Evolutionary conservation across 2,329 filamentous ascomycete genomes (phyloP), one percentile per base, ranked within the genome.

Genomic region (Endoconidiophora polonica): DNA sequence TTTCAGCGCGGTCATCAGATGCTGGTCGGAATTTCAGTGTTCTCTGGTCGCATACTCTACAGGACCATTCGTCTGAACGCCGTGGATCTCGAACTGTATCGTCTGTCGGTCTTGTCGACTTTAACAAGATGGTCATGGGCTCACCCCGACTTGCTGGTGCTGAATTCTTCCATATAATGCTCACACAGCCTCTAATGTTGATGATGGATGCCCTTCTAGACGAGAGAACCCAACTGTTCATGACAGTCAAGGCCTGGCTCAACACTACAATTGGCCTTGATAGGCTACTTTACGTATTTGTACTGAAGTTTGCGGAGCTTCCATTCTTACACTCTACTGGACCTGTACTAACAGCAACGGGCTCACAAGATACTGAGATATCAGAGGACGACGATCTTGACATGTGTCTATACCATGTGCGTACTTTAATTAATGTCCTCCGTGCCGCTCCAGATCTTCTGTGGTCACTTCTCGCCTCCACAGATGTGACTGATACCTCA

Each of bases 171-270:
- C 76, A 84, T 57, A 67, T 81, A 4, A 81, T 94, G 67, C 70
- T 96, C 39, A 81, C 81, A 4, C 77, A 86, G 46, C 90, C 90
- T 1, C 64, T 94, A 16, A 82, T 95, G 55, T 66, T 94, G 9
- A 72, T 93, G 55, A 68, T 96, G 23, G 90, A 96, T 62, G 74
- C 81, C 1, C 68, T 96, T 1, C 65, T 76, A 16, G 81, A 88
- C 52, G 79, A 86, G 53, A 72, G 76, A 18, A 81, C 79, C 2
- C 83, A 88, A 57, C 67, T 83, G 12, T 86, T 81, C 54, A 81
- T 86, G 64, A 81, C 83, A 23, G 77, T 86, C 38, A 82, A 81
- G 57, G 79, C 76, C 45, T 95, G 90, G 88, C 69, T 96, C 3
- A 81, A 83, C 57, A 79, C 62, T 50, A 70, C 79, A 58, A 63